A percentile compares a stretch with the other conserved stretches of the same genome.
phyloP scores from a whole-genome alignment of 305 asterid genomes.

The Plantago lanceolata region DNA sequence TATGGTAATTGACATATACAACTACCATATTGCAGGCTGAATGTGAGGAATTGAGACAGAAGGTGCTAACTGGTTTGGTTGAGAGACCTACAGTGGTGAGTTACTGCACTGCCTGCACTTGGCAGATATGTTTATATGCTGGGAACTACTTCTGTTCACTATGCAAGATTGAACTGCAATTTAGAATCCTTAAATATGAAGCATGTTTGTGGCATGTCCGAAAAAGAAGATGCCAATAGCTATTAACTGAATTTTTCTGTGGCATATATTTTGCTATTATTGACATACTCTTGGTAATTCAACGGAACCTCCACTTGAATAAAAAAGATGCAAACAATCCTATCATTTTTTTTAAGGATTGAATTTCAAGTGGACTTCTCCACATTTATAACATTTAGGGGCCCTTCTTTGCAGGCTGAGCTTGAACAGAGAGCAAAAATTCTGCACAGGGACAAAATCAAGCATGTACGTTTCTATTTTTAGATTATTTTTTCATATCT shows the following conservation, averaged over 20 bases:
- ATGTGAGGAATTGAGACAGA: constrained; percentile 43
- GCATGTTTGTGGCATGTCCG: neutral
- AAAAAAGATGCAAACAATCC: neutral
- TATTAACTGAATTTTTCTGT: too few relatives aligned
- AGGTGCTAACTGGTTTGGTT: constrained; percentile 41
- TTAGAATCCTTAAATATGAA: constrained; percentile 10
- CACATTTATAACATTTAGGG: constrained; percentile 9
- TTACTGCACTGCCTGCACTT: constrained; percentile 17
- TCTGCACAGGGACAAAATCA: constrained; percentile 47
- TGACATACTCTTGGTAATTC: neutral
- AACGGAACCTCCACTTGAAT: too few relatives aligned
- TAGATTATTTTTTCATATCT: constrained; percentile 18
- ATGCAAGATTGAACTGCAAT: neutral
- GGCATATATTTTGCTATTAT: neutral
- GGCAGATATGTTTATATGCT: constrained; percentile 16
- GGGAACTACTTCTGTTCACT: constrained; percentile 7
- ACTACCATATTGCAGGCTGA: constrained; percentile 46
- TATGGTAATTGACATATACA: constrained; percentile 7
- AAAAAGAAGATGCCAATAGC: neutral
- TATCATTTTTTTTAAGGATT: neutral
- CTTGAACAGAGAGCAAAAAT: constrained; percentile 40
- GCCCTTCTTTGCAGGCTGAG: constrained; percentile 38
- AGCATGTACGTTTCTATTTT: constrained; percentile 39
- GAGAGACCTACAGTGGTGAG: constrained; percentile 61
- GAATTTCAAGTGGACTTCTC: constrained; percentile 16